These are phyloP conservation scores for Diplodia seriata DNA, from an alignment of 2,329 filamentous ascomycete species.

Conservation along the genomic window DNA sequence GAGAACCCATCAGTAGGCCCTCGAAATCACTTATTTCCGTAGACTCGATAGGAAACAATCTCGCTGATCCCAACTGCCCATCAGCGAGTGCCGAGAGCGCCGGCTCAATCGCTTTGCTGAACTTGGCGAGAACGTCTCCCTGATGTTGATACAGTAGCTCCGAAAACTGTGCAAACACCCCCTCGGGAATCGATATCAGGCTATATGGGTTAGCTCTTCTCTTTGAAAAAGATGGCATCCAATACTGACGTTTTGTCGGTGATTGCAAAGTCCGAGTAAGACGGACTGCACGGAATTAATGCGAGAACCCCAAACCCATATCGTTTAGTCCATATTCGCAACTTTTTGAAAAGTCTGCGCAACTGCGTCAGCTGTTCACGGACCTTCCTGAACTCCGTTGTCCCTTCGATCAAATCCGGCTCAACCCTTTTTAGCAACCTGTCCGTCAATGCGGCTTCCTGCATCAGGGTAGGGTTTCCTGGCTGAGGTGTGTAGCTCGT, in stretches of 20 bases:
- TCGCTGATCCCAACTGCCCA: conserved; percentile 7
- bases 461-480: conserved; percentile 29
- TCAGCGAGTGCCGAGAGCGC: conserved; percentile 29
- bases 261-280: conserved; percentile 25
- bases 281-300: conserved; percentile 29
- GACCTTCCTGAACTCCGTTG: conserved; percentile 9
- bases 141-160: conserved; percentile 30
- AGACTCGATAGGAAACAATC: conserved; percentile 28
- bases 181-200: conserved; percentile 27
- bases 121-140: conserved; percentile 17
- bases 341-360: conserved; percentile 25
- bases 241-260: conserved; percentile 30
- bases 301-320: conserved; percentile 33
- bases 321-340: conserved; percentile 22
- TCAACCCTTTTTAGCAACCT: conserved; percentile 4
- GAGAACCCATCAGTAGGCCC: conserved; percentile 29
- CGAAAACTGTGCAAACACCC: conserved; percentile 22
- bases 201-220: conserved; percentile 14
- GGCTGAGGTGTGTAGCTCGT: neutral
- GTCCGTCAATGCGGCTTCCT: conserved; percentile 26
- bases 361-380: conserved; percentile 18
- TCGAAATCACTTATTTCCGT: conserved; percentile 17
- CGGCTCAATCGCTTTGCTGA: conserved; percentile 33
- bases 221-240: neutral
- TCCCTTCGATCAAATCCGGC: conserved; percentile 4